phyloP scores from a whole-genome alignment of 169 alveolate species.

The Eimeria necatrix region DNA sequence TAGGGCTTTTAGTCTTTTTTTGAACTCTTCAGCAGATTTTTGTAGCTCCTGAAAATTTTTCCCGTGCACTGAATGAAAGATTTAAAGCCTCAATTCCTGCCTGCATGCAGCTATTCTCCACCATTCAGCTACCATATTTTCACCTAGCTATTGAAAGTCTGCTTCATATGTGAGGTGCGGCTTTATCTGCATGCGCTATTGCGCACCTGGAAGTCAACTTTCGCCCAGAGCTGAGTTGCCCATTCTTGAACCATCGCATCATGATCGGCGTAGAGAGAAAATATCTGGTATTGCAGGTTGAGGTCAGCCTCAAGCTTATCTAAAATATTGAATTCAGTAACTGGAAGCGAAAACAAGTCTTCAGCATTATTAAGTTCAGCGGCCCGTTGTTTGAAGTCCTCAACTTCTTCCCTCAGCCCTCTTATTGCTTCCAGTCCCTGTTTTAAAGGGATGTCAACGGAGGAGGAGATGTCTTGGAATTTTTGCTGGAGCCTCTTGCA shows the following conservation, averaged over 20 bases:
- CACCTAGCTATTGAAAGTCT: too few species aligned
- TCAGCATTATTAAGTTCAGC: constrained; percentile 93
- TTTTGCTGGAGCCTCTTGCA: constrained; percentile 71
- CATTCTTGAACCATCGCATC: constrained; percentile 89
- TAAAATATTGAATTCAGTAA: constrained; percentile 92
- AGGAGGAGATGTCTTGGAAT: constrained; percentile 92
- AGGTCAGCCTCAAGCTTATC: constrained; percentile 90
- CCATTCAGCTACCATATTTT: too few species aligned
- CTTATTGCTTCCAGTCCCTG: constrained; percentile 91
- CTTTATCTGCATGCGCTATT: too few species aligned
- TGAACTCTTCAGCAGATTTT: constrained; percentile 93
- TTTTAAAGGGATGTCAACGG: constrained; percentile 90
- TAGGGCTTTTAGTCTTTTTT: constrained; percentile 90
- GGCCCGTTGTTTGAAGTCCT: constrained; percentile 84
- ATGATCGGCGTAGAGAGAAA: constrained; percentile 89
- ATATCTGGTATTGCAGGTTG: constrained; percentile 88
- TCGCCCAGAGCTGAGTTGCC: constrained; percentile 92
- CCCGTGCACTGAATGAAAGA: too few species aligned
- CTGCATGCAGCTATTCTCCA: too few species aligned
- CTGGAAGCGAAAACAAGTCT: constrained; percentile 93
- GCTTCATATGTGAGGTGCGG: too few species aligned
- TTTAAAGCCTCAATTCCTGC: too few species aligned
- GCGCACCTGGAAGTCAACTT: constrained; percentile 90
- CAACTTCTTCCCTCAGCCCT: constrained; percentile 85
- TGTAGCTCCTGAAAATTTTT: constrained; percentile 83